A percentile compares a stretch with the other conserved stretches of the same genome.
Conservation (phyloP, 192 early-diverging fungal genomes). For the Chytriomyces sp. region DNA sequence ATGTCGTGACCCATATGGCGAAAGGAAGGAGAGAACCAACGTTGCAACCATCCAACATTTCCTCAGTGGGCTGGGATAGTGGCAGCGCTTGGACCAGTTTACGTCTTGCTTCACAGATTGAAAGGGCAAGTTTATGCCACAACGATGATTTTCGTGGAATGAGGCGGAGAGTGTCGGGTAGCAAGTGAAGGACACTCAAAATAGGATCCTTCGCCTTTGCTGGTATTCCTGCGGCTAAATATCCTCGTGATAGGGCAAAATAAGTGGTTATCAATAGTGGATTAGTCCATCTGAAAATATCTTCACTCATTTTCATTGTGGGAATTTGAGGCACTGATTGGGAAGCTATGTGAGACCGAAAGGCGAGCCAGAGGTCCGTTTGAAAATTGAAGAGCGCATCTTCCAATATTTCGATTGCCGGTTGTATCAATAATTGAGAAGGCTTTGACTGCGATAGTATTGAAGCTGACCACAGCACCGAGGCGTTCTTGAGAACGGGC, state of each 20-base stretch:
- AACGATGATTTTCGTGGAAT: not conserved
- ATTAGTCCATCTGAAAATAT: not conserved
- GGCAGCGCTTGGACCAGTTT: not conserved
- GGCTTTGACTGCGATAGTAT: not conserved
- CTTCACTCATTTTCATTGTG: not conserved
- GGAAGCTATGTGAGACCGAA: not conserved
- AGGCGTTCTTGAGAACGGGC: conserved; percentile 16
- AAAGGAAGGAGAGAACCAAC: no score
- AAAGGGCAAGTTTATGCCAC: not conserved
- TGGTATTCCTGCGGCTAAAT: not conserved
- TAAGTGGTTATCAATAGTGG: not conserved
- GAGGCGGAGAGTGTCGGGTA: conserved; percentile 19
- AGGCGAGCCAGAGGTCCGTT: not conserved
- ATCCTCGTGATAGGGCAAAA: conserved; percentile 26
- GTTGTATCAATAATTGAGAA: not conserved
- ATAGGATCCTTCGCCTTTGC: conserved; percentile 20
- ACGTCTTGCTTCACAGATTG: conserved; percentile 10
- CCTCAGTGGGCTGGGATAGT: not conserved
- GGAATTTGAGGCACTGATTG: not conserved
- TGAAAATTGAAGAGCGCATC: not conserved
- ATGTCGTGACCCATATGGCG: no score
- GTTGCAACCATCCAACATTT: no score
- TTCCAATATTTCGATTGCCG: not conserved
- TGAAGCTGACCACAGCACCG: not conserved
- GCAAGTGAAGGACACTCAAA: conserved; percentile 14